Evolutionary conservation across 208 protist genomes (phyloP), one percentile per base, ranked within the genome.

Genomic region (Ichthyophonus hoferi): DNA sequence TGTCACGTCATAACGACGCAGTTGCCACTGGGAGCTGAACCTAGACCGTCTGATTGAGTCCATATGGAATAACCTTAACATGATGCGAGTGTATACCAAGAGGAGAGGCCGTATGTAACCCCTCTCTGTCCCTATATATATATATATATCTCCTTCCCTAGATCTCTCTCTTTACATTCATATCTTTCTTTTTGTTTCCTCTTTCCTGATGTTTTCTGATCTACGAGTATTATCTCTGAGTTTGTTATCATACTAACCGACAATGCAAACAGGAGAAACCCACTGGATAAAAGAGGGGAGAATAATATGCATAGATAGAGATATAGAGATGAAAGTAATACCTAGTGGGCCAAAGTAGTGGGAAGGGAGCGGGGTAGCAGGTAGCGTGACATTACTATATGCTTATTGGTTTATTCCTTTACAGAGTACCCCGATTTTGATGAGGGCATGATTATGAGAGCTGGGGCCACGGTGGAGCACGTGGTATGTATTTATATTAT

Each of bases 51-150:
- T 99, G 2, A 92, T 99, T 7, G 98, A 99, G 88, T 96, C 94
- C 89, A 98, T 99, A 50, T 99, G 98, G 98, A 96, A 99, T 78
- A 97, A 98, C 88, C 94, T 99, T 2, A 94, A 97, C 89, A 95
- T 99, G 42, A 95, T 98, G 76, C 95, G 98, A 78, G 93, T 99
- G 3, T 96, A 99, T 93, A 99, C 98, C 34, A 99, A 99, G 93
- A 97, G 96, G 33, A 94, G 96, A 77, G 98, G 97, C 39, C 95
- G 82, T 86, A 50, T 37, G 82, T 86, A 50, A n/a, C 50, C 33
- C 37, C 37, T 50, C 12, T 37, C 82, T 2, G 3, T 50, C 31
- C 82, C 31, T 17, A 14, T 86, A 7, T 86, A 35, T 50, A 1
- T 2, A 35, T 58, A 50, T 31, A 31, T 50, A 2, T 50, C 31